A percentile compares a stretch with the other conserved stretches of the same genome.
These are phyloP conservation scores for Cocos nucifera DNA, from an alignment of 176 grass and related monocot species.

Conservation along the genomic window DNA sequence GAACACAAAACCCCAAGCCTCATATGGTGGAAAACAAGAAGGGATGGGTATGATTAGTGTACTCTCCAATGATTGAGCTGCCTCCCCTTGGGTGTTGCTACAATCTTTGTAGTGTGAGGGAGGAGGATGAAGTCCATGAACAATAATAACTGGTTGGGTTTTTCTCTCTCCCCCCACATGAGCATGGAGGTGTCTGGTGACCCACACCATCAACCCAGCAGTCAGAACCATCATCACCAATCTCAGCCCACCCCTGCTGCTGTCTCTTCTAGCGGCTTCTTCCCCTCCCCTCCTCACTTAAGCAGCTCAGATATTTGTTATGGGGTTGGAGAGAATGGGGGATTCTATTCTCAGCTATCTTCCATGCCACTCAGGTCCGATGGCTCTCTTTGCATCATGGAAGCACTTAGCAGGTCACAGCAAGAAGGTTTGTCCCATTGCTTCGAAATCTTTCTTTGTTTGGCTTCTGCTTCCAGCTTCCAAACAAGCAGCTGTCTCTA, in stretches of 20 bases:
- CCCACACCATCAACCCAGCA: slow-evolving; percentile 28
- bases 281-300: slow-evolving; percentile 4
- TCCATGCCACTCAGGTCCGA: slow-evolving; percentile 82
- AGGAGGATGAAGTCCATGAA: slow-evolving; percentile 70
- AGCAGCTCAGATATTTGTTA: slow-evolving; percentile 16
- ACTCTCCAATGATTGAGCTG: slow-evolving; percentile 81
- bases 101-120: background rate
- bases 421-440: slow-evolving; percentile 33
- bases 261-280: slow-evolving; percentile 20
- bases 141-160: slow-evolving; percentile 69
- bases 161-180: slow-evolving; percentile 75
- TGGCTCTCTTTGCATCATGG: slow-evolving; percentile 76
- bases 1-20: slow-evolving; percentile 42
- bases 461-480: slow-evolving; percentile 1
- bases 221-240: slow-evolving; percentile 38
- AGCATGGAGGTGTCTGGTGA: slow-evolving; percentile 31
- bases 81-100: slow-evolving; percentile 15
- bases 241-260: slow-evolving; percentile 35
- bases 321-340: slow-evolving; percentile 23
- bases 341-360: slow-evolving; percentile 59
- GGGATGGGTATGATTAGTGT: slow-evolving; percentile 71
- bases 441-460: slow-evolving; percentile 8
- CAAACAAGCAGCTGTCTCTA: background rate
- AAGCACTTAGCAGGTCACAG: slow-evolving; percentile 49
- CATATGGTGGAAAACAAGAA: slow-evolving; percentile 43